Base-by-base conservation (phyloP, 495 filamentous ascomycete genomes). In the Cenococcum geophilum region DNA sequence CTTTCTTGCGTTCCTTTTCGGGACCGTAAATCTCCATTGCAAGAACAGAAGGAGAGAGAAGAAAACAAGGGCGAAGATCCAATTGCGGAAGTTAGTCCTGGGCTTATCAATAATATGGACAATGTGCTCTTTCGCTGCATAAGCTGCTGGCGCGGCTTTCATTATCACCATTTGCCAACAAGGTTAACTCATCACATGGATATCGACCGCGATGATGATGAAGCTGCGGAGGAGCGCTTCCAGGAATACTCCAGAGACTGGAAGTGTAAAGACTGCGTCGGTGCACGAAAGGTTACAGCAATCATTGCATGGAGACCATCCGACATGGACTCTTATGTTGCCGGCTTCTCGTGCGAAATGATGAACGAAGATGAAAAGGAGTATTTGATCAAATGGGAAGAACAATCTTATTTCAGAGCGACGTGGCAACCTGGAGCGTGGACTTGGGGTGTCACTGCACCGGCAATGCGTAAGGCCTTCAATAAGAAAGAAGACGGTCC, bases 341-440 rank as follows among this genome's bases (percentile, higher is more conserved):
- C 75, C 5, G 79, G 77, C 0, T 72, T 68, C 9, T 68, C 80
- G 4, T 74, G 78, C 12, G 78, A 89, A 35, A 77, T 80, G 23
- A 71, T 80, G 18, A 78, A 82, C 18, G 86, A 91, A 68, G 83
- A 88, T 42, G 76, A 89, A 4, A 87, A 91, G 47, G 90, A 96
- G 66, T 97, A 97, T 65, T 80, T 99, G 0, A 76, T 97, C 66
- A 97, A 93, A 72, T 97, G 91, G 86, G 82, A 87, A 37, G 69
- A 76, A 0, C 79, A 82, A 55, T 95, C 92, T 0, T 92, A 96
- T 62, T 86, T 83, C 64, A 86, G 86, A 56, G 86, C 84, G 22
- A 76, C 73, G 2, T 99, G 95, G 95, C 83, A 89, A 80, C 84
- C 88, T 18, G 95, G 93, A 8, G 79, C 84, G 23, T 99, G 95